Evolutionary conservation across 345 rosid genomes (phyloP).

Genomic region (Sonneratia alba): DNA sequence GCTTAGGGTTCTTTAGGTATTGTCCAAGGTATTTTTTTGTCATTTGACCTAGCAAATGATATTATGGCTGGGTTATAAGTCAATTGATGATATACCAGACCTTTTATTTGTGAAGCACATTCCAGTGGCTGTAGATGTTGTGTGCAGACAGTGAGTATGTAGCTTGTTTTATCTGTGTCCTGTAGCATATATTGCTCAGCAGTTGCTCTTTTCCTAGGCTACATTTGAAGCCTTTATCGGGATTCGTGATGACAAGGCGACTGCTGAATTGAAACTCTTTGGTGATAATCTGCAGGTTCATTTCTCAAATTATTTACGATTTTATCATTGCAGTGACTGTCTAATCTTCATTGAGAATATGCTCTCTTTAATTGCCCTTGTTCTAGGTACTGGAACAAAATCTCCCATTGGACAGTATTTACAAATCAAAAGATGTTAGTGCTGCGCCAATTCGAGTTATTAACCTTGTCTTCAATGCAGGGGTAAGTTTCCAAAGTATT

Average conservation of each 20-base stretch:
- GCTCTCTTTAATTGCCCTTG: constrained; percentile 1
- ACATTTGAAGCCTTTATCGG: constrained; percentile 89
- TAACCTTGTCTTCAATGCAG: constrained; percentile 70
- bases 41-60: neutral
- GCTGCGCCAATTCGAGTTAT: constrained; percentile 95
- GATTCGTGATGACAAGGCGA: constrained; percentile 72
- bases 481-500: constrained; percentile 44
- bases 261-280: constrained; percentile 73
- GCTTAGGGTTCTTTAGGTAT: neutral
- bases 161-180: neutral
- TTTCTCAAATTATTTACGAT: constrained; percentile 6
- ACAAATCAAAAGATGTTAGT: constrained; percentile 56
- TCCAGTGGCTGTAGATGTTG: neutral
- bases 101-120: neutral
- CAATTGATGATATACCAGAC: neutral
- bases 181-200: neutral
- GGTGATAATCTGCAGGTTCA: constrained; percentile 77
- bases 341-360: neutral
- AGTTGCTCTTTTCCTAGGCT: constrained; percentile 34
- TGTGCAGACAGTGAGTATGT: neutral
- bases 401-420: constrained; percentile 73
- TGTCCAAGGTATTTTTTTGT: neutral
- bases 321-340: neutral
- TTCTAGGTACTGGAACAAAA: constrained; percentile 68
- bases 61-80: neutral